Evolutionary conservation across 2,329 filamentous ascomycete genomes (phyloP), one percentile per base, ranked within the genome.

Genomic region (Xylaria multiplex): DNA sequence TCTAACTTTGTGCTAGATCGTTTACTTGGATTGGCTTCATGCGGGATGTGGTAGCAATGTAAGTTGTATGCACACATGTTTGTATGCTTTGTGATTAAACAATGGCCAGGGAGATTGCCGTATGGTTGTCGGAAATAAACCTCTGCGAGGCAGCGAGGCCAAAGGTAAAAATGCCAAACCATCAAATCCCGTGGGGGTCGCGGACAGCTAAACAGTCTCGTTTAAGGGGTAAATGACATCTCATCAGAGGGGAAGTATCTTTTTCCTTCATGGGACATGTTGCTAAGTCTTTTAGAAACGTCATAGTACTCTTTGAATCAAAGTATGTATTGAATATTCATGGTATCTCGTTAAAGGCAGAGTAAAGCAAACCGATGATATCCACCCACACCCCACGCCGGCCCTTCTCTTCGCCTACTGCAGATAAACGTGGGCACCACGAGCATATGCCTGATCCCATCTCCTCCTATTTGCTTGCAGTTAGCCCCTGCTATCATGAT

Each of bases 311-410:
- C 13, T 50, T 32, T 50, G 48, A 32, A 30, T 37, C 49, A 37
- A 53, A 14, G 27, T 35, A 37, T 35, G 9, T 53, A 52, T 52
- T 37, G 49, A n/a, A 30, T 53, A 16, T 53, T 37, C 30, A 53
- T 53, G 49, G 49, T 53, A 53, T 53, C 49, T 53, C 30, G n/a
- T 37, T 37, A 37, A 37, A 37, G n/a, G n/a, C 11, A 53, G 22
- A 53, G 27, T 11, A 53, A 22, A 53, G 16, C 4, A 22, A 19
- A 46, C n/a, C 6, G 14, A 19, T 9, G 49, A 35, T 19, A n/a
- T 52, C 16, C 27, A 27, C 5, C 27, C 27, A 27, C 27, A 27
- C 27, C 27, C 30, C 27, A 35, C 35, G 27, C 16, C 2, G 8
- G 30, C 16, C 30, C 16, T 35, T 52, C 6, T 7, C 30, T 14